A percentile compares a stretch with the other conserved stretches of the same genome.
These are phyloP conservation scores for Clavaria fumosa DNA, from an alignment of 768 basidiomycete genomes.

Conservation along the genomic window DNA sequence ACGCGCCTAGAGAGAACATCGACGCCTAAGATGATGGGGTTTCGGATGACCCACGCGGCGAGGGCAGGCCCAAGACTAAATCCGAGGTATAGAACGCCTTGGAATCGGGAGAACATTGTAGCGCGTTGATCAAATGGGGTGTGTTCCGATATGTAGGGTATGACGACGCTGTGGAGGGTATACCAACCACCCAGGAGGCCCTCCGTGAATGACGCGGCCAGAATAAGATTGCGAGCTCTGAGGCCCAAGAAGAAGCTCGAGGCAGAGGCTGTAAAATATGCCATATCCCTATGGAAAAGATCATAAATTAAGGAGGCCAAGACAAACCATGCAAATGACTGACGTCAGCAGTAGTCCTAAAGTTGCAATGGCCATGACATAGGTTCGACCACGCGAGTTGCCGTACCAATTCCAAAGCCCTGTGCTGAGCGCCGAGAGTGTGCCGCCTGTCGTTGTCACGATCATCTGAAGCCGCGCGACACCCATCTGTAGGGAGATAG, in stretches of 20 bases:
- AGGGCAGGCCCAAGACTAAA: slow-evolving; percentile 64
- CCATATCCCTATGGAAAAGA: slow-evolving; percentile 43
- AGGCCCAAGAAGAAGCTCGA: slow-evolving; percentile 42
- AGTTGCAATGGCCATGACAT: slow-evolving; percentile 56
- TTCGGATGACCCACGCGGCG: slow-evolving; percentile 38
- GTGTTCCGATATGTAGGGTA: slow-evolving; percentile 74
- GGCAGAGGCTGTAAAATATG: slow-evolving; percentile 71
- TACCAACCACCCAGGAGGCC: slow-evolving; percentile 76
- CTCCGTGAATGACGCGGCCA: slow-evolving; percentile 70
- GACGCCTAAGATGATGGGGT: slow-evolving; percentile 12
- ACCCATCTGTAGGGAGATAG: too few species aligned
- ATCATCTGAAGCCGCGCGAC: slow-evolving; percentile 60
- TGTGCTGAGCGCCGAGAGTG: slow-evolving; percentile 70
- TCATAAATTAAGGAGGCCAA: slow-evolving; percentile 4
- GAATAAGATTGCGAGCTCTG: slow-evolving; percentile 61
- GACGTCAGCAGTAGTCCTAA: slow-evolving; percentile 37
- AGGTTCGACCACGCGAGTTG: slow-evolving; percentile 65
- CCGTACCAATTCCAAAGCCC: slow-evolving; percentile 84
- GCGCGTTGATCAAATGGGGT: slow-evolving; percentile 74
- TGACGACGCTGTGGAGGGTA: slow-evolving; percentile 58
- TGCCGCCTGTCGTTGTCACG: slow-evolving; percentile 67
- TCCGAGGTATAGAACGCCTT: slow-evolving; percentile 65
- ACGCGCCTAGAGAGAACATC: slow-evolving; percentile 8
- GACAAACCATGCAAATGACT: slow-evolving; percentile 4
- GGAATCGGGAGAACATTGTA: slow-evolving; percentile 55